These are phyloP conservation scores for Sugiyamaella pinicola DNA, from an alignment of 1,139 yeast genomes.

Conservation along the genomic window DNA sequence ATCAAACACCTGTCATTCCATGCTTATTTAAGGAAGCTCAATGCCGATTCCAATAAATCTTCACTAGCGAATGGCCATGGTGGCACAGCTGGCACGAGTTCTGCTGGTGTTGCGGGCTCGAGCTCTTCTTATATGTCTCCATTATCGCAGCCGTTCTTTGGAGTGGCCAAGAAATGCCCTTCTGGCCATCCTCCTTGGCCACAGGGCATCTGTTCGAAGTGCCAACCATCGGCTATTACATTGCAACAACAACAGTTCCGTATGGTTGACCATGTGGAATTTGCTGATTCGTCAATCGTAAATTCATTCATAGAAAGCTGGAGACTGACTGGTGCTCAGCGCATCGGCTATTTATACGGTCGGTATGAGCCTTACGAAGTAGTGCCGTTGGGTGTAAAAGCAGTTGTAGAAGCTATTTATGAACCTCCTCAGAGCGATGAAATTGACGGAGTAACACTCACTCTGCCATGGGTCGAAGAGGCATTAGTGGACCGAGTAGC, in stretches of 20 bases:
- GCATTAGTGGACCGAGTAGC: conserved; percentile 53
- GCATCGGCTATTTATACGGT: conserved; percentile 86
- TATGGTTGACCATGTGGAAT: conserved; percentile 97
- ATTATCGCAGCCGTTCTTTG: conserved; percentile 68
- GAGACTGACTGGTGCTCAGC: conserved; percentile 85
- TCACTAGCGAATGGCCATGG: conserved; percentile 12
- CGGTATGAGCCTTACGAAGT: conserved; percentile 72
- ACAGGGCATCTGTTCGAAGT: conserved; percentile 90
- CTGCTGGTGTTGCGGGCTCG: conserved; percentile 46
- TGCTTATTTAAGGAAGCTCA: conserved; percentile 72
- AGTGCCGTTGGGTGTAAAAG: conserved; percentile 91
- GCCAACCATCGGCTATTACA: conserved; percentile 95
- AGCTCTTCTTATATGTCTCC: conserved; percentile 80
- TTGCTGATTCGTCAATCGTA: conserved; percentile 69
- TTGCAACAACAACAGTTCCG: conserved; percentile 86
- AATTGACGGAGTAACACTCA: conserved; percentile 77
- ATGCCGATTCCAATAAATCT: conserved; percentile 64
- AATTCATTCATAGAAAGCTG: conserved; percentile 86
- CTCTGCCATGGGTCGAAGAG: conserved; percentile 54
- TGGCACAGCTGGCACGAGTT: conserved; percentile 46
- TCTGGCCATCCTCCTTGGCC: conserved; percentile 95
- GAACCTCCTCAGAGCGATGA: conserved; percentile 92
- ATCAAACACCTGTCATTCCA: conserved; percentile 91
- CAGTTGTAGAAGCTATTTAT: conserved; percentile 88
- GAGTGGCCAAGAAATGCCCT: conserved; percentile 64